These are phyloP conservation scores for Mucor ambiguus DNA, from an alignment of 371 early-diverging fungal genomes.

Conservation along the genomic window DNA sequence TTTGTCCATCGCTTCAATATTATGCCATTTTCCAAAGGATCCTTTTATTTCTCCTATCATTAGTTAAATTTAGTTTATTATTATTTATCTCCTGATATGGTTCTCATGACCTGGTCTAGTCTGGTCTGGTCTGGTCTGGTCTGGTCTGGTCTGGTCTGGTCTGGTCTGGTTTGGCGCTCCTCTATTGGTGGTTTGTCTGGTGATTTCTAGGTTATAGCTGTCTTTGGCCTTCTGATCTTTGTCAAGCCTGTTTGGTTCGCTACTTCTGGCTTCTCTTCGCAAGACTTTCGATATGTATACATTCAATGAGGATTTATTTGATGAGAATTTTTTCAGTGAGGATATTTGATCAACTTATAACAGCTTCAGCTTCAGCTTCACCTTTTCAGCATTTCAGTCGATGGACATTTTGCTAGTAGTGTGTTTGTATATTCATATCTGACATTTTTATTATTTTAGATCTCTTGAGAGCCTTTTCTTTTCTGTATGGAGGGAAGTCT, in stretches of 20 bases:
- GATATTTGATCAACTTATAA: neutral
- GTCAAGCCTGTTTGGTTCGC: neutral
- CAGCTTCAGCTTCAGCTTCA: neutral
- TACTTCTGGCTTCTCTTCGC: neutral
- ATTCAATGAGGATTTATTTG: neutral
- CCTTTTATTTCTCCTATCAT: neutral
- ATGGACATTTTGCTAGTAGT: neutral
- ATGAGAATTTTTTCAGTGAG: too few relatives aligned
- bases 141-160: too few relatives aligned
- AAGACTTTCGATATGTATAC: neutral
- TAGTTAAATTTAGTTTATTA: constrained; percentile 2
- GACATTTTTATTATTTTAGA: neutral
- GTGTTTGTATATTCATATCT: constrained; percentile 4
- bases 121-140: too few relatives aligned
- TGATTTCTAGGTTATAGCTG: neutral
- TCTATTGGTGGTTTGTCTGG: neutral
- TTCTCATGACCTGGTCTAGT: neutral
- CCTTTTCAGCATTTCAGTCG: neutral
- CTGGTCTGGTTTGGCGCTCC: too few relatives aligned
- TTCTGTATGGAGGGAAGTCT: constrained; percentile 1
- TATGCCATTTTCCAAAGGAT: neutral
- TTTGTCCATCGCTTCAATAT: neutral
- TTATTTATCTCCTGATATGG: neutral
- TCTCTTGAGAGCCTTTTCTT: constrained; percentile 3
- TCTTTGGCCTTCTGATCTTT: neutral